Base-by-base conservation (phyloP, 2,329 filamentous ascomycete species). In the Bipolaris cookei region DNA sequence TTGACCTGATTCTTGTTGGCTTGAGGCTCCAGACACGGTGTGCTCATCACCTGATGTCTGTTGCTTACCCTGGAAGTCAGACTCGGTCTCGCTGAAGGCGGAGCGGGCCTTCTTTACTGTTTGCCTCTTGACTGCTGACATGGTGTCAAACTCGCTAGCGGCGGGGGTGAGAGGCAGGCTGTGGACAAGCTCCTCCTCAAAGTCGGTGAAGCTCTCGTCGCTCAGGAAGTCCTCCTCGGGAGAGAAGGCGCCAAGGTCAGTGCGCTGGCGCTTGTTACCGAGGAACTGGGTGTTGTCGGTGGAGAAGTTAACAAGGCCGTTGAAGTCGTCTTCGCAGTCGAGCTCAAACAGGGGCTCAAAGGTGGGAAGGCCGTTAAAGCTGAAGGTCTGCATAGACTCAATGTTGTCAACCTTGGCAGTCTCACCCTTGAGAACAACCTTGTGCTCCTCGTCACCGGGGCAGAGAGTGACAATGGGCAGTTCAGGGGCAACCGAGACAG, bases 331-430 rank as follows among this genome's bases (percentile, higher is more conserved):
- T 70, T 97, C 93, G 0, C 90, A 92, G 75, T 97, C 93, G 54
- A 97, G 84, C 69, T 96, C 92, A 21, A 93, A 95, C 65, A 96
- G 86, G 64, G 92, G 90, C 76, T 96, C 91, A 67, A 96, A 96
- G 7, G 84, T 82, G 23, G 90, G 88, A 28, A 95, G 83, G 21
- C 85, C 85, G 54, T 79, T 76, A 64, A 84, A 80, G 66, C 82
- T 78, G 54, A 70, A 70, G 14, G 67, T 47, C n/a, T 69, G 62
- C 18, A 58, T 41, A 34, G 66, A 51, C 65, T 79, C 72, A 68
- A 78, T 72, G 41, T 75, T 70, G 30, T 76, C 67, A 45, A 72
- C 58, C 69, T 75, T 75, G 62, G 70, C 71, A 43, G 68, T 59
- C 62, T 78, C 78, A 74, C 77, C 75, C 79, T 78, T 77, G 79